Conservation (phyloP, 2,329 filamentous ascomycete genomes). For the Sporothrix inflata region DNA sequence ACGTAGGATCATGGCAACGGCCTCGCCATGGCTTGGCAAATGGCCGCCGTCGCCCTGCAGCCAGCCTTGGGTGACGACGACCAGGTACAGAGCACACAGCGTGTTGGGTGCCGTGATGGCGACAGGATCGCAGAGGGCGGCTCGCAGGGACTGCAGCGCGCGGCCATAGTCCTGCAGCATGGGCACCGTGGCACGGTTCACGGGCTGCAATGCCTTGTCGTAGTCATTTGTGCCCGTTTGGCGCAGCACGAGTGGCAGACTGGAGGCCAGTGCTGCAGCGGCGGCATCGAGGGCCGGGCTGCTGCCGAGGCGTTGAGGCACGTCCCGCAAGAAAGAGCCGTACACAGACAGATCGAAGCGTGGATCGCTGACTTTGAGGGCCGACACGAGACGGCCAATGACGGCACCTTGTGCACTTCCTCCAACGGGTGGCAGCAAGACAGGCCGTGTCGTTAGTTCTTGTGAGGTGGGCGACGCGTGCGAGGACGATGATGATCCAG, state of each 20-base stretch:
- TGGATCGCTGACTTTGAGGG: slow-evolving; percentile 30
- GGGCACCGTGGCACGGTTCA: slow-evolving; percentile 18
- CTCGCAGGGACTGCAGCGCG: slow-evolving; percentile 26
- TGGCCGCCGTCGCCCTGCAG: slow-evolving; percentile 19
- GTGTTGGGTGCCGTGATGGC: slow-evolving; percentile 20
- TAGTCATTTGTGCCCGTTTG: not conserved
- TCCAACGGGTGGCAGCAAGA: not conserved
- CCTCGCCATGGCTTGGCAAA: slow-evolving; percentile 29
- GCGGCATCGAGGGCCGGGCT: slow-evolving; percentile 31
- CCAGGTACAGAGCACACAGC: slow-evolving; percentile 31
- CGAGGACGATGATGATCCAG: not conserved
- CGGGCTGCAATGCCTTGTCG: not conserved
- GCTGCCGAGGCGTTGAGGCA: slow-evolving; percentile 31
- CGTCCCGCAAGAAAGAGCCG: slow-evolving; percentile 29
- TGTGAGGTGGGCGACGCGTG: not conserved
- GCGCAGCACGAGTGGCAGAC: slow-evolving; percentile 10
- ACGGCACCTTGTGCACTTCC: not conserved
- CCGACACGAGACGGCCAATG: slow-evolving; percentile 24
- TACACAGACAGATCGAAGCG: slow-evolving; percentile 32
- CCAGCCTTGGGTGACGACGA: slow-evolving; percentile 32
- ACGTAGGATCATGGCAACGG: slow-evolving; percentile 26
- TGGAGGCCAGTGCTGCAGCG: slow-evolving; percentile 15
- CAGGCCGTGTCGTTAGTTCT: not conserved
- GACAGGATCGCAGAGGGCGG: not conserved
- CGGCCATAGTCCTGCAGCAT: slow-evolving; percentile 30